Evolutionary conservation across 2,329 filamentous ascomycete genomes (phyloP).

Genomic region (Fusarium pseudonygamai): DNA sequence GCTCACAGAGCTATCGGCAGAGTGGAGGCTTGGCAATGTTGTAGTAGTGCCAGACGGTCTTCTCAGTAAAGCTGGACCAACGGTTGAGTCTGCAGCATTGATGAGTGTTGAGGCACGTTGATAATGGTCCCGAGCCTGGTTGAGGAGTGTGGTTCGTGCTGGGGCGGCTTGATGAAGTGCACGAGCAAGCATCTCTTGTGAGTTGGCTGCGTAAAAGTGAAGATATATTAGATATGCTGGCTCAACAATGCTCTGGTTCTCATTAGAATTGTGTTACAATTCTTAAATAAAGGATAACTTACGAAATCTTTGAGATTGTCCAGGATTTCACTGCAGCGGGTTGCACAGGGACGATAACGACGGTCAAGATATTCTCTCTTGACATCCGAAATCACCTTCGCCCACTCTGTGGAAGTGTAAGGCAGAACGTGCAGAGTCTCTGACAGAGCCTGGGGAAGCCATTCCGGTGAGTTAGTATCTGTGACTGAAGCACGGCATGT

Average conservation of each 20-base stretch:
- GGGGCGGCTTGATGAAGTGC: slow-evolving; percentile 57
- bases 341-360: slow-evolving; percentile 63
- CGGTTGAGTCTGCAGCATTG: slow-evolving; percentile 56
- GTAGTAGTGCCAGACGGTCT: slow-evolving; percentile 52
- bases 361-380: slow-evolving; percentile 63
- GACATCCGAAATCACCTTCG: slow-evolving; percentile 59
- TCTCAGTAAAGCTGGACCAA: slow-evolving; percentile 52
- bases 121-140: slow-evolving; percentile 64
- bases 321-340: slow-evolving; percentile 63
- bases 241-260: slow-evolving; percentile 52
- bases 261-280: slow-evolving; percentile 20
- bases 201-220: slow-evolving; percentile 70
- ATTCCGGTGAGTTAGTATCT: slow-evolving; percentile 9
- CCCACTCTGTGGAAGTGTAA: slow-evolving; percentile 61
- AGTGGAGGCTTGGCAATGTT: slow-evolving; percentile 46
- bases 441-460: slow-evolving; percentile 29
- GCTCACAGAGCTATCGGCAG: slow-evolving; percentile 58
- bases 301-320: slow-evolving; percentile 58
- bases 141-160: slow-evolving; percentile 58
- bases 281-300: slow-evolving; percentile 36
- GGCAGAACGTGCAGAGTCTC: slow-evolving; percentile 49
- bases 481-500: slow-evolving; percentile 11
- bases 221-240: slow-evolving; percentile 67
- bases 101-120: slow-evolving; percentile 59
- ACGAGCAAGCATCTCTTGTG: slow-evolving; percentile 65